phyloP scores from a whole-genome alignment of 2,329 filamentous ascomycete genomes.

The Trichoderma asperellum region DNA sequence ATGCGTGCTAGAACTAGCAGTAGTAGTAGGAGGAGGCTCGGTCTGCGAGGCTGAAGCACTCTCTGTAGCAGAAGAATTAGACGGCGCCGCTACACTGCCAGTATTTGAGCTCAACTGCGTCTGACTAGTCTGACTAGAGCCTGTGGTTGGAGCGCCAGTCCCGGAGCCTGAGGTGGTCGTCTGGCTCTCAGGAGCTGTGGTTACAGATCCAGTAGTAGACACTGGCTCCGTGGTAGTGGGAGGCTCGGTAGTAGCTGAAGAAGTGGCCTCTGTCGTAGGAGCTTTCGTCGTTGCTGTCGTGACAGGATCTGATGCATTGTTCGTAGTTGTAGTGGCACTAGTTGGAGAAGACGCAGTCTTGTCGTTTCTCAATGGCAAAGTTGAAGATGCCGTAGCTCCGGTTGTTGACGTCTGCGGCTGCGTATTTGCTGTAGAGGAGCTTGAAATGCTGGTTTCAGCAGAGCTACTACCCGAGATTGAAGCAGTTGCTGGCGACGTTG shows the following conservation, averaged over 20 bases:
- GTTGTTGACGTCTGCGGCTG: background rate
- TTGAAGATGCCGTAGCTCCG: background rate
- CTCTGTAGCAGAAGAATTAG: background rate
- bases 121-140: background rate
- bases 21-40: background rate
- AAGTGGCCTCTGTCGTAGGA: background rate
- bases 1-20: background rate
- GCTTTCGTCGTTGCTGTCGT: background rate
- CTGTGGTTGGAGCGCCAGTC: background rate
- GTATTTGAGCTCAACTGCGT: background rate
- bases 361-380: background rate
- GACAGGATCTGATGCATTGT: background rate
- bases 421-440: background rate
- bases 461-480: background rate
- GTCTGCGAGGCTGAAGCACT: slow-evolving; percentile 2
- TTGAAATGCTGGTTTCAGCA: background rate
- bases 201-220: background rate
- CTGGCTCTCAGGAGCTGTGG: background rate
- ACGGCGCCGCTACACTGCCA: background rate
- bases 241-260: background rate
- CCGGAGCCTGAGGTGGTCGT: background rate
- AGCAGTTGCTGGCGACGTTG: background rate
- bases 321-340: background rate
- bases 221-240: background rate
- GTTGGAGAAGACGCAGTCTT: background rate